Base-by-base conservation (phyloP, 345 rosid species). In the Boechera retrofracta region DNA sequence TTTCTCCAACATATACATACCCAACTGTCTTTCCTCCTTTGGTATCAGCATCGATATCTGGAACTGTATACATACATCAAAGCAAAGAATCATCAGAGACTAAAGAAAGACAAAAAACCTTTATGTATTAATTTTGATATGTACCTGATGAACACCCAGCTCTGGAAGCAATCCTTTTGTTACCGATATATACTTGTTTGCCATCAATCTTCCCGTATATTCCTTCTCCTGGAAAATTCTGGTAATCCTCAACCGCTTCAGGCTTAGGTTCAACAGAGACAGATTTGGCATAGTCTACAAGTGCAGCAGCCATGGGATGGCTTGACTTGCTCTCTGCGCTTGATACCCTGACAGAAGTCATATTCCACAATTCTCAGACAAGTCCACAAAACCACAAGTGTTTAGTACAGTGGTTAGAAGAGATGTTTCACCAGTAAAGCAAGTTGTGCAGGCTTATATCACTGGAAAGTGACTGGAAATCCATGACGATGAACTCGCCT, bases 191-290 rank as follows among this genome's bases (percentile, higher is more conserved):
- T 31, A 95, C 74, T 49, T 83, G 66, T 60, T 80, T 80, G 5
- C 91, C 94, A 74, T 85, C 96, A 75, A 92, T 87, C 69, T 71
- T 92, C 1, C 99, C 99, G 47, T 53, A 81, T 32, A 95, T 83
- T 8, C 98, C 99, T 86, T 95, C 94, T 44, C 99, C 99, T 0
- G 99, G 98, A 59, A 81, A 89, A 74, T 85, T 95, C 12, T 87
- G 85, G 73, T 81, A 95, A 4, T 91, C 84, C 63, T 77, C 82
- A 0, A 95, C 98, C 4, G 75, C 72, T 45, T 88, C 96, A n/a
- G 98, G 94, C 38, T 77, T 86, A 16, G 99, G 90, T 73, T 86
- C 88, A 9, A 92, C 39, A 13, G 90, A 88, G 48, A 63, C 67
- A 1, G 86, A 82, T 80, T 81, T 84, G 29, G 82, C 99, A 72